Evolutionary conservation across 257 asterid genomes (phyloP), one percentile per base, ranked within the genome.

Genomic region (Penstemon eatonii): DNA sequence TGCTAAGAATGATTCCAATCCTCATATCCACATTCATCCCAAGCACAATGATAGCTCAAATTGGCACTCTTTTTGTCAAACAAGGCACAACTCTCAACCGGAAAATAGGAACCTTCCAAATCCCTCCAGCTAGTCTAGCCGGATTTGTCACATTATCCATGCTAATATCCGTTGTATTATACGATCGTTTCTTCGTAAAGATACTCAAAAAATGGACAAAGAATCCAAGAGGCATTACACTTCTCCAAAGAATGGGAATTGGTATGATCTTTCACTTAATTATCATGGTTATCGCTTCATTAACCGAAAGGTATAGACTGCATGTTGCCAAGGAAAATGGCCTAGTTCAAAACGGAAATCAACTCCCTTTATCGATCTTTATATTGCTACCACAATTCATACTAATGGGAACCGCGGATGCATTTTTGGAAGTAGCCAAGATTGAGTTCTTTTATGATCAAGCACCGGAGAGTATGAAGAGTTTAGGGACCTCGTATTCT

Each of bases 401-500:
- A 33, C 85, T 92, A 0, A 88, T 86, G 95, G 97, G 98, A 49
- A 42, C 75, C 2, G 98, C 98, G 4, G 97, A 92, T 56, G 96
- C 93, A 10, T 90, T 88, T 70, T 45, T 84, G 68, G 93, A 81
- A 66, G 92, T 86, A 1, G 89, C 97, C 2, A 86, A 88, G 73
- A 75, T 90, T 5, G 97, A 92, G 73, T 92, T 90, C 47, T 90
- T 92, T 69, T 90, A 92, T 45, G 96, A 92, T 62, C 97, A 92
- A 57, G 97, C 97, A 7, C 96, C 98, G 0, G 96, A 88, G 77
- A 86, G 86, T 43, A 92, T 92, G 98, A 92, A 90, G 72, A 90
- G 98, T 37, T 72, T 92, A 0, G 97, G 97, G 9, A 85, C 98
- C 4, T 79, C 97, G 11, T 86, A 85, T 12, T 75, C 96, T 4